Evolutionary conservation across 129 eudicot species (phyloP).

Genomic region (Artemisia annua): DNA sequence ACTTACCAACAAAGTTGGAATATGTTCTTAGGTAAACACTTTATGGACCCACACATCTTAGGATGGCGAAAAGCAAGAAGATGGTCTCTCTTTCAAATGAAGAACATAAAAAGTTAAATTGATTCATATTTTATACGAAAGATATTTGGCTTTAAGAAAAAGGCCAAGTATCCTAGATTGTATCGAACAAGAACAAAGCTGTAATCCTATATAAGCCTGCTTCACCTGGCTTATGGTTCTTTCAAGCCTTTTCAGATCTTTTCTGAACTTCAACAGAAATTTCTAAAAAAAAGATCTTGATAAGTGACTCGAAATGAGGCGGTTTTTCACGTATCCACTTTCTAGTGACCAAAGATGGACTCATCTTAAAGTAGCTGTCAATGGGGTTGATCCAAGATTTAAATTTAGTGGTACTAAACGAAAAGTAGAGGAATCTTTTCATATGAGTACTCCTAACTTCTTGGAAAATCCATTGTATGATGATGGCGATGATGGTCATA

Average conservation of each 20-base stretch:
- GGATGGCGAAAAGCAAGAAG: constrained; percentile 13
- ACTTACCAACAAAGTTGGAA: constrained; percentile 33
- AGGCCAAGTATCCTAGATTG: constrained; percentile 3
- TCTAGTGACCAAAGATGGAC: constrained; percentile 30
- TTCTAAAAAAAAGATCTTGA: constrained; percentile 14
- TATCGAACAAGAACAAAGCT: constrained; percentile 28
- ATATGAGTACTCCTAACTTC: constrained; percentile 20
- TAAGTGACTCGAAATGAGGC: constrained; percentile 28
- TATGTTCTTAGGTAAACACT: constrained; percentile 17
- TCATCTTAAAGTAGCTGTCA: constrained; percentile 21
- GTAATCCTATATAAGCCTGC: constrained; percentile 34
- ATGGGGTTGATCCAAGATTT: constrained; percentile 32
- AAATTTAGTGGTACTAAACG: constrained; percentile 29
- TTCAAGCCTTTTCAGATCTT: constrained; percentile 43
- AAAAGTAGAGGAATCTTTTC: constrained; percentile 29
- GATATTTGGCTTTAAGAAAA: constrained; percentile 15
- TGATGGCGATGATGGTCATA: constrained; percentile 14
- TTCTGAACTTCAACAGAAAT: background rate
- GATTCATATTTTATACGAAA: background rate
- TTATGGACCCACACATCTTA: constrained; percentile 8
- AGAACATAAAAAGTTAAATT: constrained; percentile 11
- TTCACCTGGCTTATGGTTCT: constrained; percentile 41
- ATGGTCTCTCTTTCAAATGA: constrained; percentile 1
- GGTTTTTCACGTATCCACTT: constrained; percentile 29
- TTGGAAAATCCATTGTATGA: constrained; percentile 21